Percentiles rank a stretch among this genome's conserved stretches.
phyloP scores from a whole-genome alignment of 2,329 filamentous ascomycete species.

The Aspergillus pseudotamarii region DNA sequence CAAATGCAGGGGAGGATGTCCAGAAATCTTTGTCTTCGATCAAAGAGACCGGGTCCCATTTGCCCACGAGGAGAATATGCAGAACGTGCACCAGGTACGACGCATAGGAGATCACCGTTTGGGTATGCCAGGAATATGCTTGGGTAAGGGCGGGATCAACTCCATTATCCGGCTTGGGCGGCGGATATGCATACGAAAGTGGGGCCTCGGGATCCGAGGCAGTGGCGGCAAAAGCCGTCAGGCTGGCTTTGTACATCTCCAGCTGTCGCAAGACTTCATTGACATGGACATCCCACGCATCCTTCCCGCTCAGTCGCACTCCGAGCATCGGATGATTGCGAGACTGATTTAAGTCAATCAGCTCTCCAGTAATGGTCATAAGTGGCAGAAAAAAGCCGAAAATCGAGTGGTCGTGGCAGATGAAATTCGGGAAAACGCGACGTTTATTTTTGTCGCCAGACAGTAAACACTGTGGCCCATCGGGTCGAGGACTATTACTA shows the following conservation, averaged over 20 bases:
- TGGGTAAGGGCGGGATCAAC: constrained; percentile 32
- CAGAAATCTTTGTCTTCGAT: constrained; percentile 91
- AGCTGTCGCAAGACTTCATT: constrained; percentile 79
- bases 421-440: constrained; percentile 73
- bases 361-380: constrained; percentile 90
- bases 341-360: constrained; percentile 87
- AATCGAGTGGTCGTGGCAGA: constrained; percentile 84
- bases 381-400: constrained; percentile 92
- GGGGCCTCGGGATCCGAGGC: constrained; percentile 30
- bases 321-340: constrained; percentile 87
- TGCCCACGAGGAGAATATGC: constrained; percentile 87
- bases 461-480: constrained; percentile 38
- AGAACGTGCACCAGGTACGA: constrained; percentile 92
- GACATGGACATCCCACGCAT: constrained; percentile 79
- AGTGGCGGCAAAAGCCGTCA: constrained; percentile 50
- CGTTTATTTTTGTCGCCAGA: constrained; percentile 48
- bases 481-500: constrained; percentile 48
- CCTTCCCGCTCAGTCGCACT: constrained; percentile 68
- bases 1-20: constrained; percentile 88
- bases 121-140: constrained; percentile 63
- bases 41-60: constrained; percentile 94
- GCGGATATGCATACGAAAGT: constrained; percentile 57
- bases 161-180: constrained; percentile 61
- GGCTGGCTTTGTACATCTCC: constrained; percentile 76
- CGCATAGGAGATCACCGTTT: constrained; percentile 84